These are phyloP conservation scores for Yarrowia sp. DNA, from an alignment of 805 yeast genomes.

Conservation along the genomic window DNA sequence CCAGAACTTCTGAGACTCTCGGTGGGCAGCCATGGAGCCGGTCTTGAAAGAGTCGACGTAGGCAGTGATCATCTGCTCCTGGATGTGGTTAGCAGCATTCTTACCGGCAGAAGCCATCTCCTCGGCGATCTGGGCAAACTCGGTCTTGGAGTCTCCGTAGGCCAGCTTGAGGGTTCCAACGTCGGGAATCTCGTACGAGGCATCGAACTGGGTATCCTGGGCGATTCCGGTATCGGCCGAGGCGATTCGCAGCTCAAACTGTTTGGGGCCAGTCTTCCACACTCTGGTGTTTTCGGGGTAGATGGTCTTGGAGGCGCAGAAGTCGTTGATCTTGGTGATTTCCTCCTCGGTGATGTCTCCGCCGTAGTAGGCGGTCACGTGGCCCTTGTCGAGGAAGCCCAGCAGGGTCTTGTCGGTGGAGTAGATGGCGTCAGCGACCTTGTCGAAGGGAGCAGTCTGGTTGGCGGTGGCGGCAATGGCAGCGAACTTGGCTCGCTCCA, in stretches of 20 bases:
- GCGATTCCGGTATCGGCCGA: slow-evolving; percentile 48
- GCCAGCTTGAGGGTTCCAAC: slow-evolving; percentile 48
- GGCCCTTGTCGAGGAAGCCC: slow-evolving; percentile 78
- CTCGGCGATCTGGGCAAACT: slow-evolving; percentile 57
- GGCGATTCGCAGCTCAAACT: slow-evolving; percentile 65
- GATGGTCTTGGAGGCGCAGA: slow-evolving; percentile 58
- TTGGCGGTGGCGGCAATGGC: slow-evolving; percentile 46
- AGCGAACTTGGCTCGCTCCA: slow-evolving; percentile 49
- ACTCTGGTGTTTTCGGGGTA: slow-evolving; percentile 81
- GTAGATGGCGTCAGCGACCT: slow-evolving; percentile 46
- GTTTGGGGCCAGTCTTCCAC: slow-evolving; percentile 47
- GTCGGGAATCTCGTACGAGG: slow-evolving; percentile 42
- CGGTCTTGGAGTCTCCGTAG: slow-evolving; percentile 75
- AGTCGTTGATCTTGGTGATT: slow-evolving; percentile 62
- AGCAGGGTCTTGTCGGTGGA: slow-evolving; percentile 49
- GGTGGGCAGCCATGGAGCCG: slow-evolving; percentile 83
- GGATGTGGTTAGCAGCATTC: slow-evolving; percentile 70
- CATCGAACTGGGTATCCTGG: slow-evolving; percentile 48
- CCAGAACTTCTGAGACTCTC: slow-evolving; percentile 80
- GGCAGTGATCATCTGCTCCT: slow-evolving; percentile 58
- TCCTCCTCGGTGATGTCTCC: slow-evolving; percentile 55
- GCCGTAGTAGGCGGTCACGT: slow-evolving; percentile 69
- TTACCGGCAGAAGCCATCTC: slow-evolving; percentile 55
- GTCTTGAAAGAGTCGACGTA: slow-evolving; percentile 70
- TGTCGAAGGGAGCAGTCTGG: slow-evolving; percentile 36